Conservation (phyloP, 2,329 filamentous ascomycete species). For the Alternaria tenuissima region DNA sequence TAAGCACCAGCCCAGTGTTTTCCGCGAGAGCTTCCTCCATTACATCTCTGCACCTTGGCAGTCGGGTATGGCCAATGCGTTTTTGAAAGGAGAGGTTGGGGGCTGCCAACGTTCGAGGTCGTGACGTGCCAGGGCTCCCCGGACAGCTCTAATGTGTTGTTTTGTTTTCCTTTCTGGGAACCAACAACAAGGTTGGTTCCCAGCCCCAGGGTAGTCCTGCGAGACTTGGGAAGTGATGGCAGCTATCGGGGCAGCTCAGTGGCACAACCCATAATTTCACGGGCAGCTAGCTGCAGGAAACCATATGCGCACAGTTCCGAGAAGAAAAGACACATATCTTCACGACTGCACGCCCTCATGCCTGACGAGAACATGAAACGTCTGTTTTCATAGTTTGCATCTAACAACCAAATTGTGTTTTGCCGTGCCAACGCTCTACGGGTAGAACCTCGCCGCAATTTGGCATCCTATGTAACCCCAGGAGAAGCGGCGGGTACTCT, state of each 20-base stretch:
- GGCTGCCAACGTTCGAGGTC: background rate
- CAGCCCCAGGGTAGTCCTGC: background rate
- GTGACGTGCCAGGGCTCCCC: background rate
- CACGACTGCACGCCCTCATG: background rate
- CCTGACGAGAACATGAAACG: background rate
- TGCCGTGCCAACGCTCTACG: constrained; percentile 5
- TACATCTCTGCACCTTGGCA: background rate
- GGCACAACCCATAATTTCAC: background rate
- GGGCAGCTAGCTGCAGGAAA: background rate
- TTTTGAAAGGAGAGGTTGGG: background rate
- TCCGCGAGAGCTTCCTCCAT: background rate
- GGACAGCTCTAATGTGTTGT: constrained; percentile 2
- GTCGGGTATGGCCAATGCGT: background rate
- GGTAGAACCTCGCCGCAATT: background rate
- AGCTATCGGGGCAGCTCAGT: background rate
- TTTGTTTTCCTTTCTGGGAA: background rate
- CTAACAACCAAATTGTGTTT: constrained; percentile 2
- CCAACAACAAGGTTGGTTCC: background rate
- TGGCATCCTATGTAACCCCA: constrained; percentile 6
- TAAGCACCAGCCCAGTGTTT: background rate
- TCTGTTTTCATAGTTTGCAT: background rate
- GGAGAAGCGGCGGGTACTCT: constrained; percentile 18
- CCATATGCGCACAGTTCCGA: background rate
- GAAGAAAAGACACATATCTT: background rate
- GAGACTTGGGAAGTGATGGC: background rate